Evolutionary conservation across 2,329 filamentous ascomycete genomes (phyloP).

Genomic region (Exophiala sp.): DNA sequence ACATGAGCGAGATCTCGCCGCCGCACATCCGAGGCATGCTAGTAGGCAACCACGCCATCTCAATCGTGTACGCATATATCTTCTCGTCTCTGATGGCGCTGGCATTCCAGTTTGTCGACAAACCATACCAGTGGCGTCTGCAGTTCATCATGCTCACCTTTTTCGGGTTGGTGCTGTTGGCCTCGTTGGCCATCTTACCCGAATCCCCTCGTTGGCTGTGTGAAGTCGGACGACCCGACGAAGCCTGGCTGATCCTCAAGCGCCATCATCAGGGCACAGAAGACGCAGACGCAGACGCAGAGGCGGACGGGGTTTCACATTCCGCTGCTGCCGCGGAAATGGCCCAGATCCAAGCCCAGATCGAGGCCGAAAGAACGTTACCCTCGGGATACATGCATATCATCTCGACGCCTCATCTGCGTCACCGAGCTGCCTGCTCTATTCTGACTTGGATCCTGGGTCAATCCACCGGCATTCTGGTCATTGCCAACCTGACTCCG

Average conservation of each 20-base stretch:
- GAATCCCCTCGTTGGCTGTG: slow-evolving; percentile 60
- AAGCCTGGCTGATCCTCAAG: slow-evolving; percentile 4
- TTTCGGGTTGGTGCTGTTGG: slow-evolving; percentile 50
- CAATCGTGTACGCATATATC: slow-evolving; percentile 9
- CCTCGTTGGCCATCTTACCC: slow-evolving; percentile 63
- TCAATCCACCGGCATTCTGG: slow-evolving; percentile 34
- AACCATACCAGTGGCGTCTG: slow-evolving; percentile 11
- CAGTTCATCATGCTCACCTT: slow-evolving; percentile 4
- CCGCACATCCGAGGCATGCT: slow-evolving; percentile 11
- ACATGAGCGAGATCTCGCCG: slow-evolving; percentile 13
- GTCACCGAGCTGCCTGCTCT: slow-evolving; percentile 5
- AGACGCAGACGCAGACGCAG: slow-evolving; percentile 1
- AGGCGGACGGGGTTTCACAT: not conserved
- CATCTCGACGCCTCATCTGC: slow-evolving; percentile 1
- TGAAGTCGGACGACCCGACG: slow-evolving; percentile 6
- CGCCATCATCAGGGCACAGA: slow-evolving; percentile 1
- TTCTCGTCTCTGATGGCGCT: slow-evolving; percentile 8
- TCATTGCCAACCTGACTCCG: slow-evolving; percentile 31
- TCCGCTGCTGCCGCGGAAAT: slow-evolving; percentile 20
- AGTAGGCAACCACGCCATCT: slow-evolving; percentile 8
- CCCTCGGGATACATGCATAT: slow-evolving; percentile 10
- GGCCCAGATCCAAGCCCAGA: slow-evolving; percentile 10
- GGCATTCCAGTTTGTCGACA: slow-evolving; percentile 6
- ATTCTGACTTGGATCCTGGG: slow-evolving; percentile 6
- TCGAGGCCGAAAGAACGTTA: slow-evolving; percentile 8